Percentiles rank a stretch among this genome's conserved stretches.
These are phyloP conservation scores for Sungouiella thailandica DNA, from an alignment of 805 yeast species.

Conservation along the genomic window DNA sequence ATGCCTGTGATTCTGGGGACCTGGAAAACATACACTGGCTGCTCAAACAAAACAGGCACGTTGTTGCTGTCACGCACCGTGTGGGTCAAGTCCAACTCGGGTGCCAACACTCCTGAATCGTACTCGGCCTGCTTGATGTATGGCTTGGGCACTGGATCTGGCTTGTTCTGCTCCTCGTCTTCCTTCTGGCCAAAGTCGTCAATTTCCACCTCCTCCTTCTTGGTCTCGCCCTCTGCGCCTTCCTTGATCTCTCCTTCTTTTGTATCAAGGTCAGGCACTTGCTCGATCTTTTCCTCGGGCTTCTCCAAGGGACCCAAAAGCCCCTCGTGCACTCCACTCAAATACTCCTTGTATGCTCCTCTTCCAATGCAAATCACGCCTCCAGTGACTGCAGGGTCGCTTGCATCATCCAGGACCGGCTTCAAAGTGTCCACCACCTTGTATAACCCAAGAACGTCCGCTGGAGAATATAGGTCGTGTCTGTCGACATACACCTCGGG, in stretches of 20 bases:
- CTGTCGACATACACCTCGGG: conserved; percentile 24
- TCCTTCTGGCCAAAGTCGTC: conserved; percentile 15
- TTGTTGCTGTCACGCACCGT: conserved; percentile 27
- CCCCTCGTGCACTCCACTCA: conserved; percentile 91
- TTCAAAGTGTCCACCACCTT: conserved; percentile 23
- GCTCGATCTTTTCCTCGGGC: conserved; percentile 25
- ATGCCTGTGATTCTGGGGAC: conserved; percentile 81
- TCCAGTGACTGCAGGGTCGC: conserved; percentile 50
- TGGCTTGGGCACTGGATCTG: conserved; percentile 54
- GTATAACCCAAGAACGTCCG: conserved; percentile 57
- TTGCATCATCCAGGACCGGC: conserved; percentile 37
- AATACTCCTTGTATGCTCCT: conserved; percentile 92
- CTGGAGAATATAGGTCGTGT: conserved; percentile 35
- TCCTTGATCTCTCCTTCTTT: conserved; percentile 5
- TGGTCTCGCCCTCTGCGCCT: conserved; percentile 10
- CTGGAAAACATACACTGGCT: conserved; percentile 73
- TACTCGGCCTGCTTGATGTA: conserved; percentile 62
- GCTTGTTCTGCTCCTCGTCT: conserved; percentile 24
- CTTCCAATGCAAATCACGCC: conserved; percentile 92
- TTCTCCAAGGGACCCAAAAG: conserved; percentile 78
- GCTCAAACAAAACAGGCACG: conserved; percentile 61
- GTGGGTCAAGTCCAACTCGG: conserved; percentile 45
- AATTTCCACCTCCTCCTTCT: conserved; percentile 6
- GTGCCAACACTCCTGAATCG: conserved; percentile 48
- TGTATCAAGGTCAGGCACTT: conserved; percentile 7